Base-by-base conservation (phyloP, 345 rosid genomes). In the Adansonia digitata region DNA sequence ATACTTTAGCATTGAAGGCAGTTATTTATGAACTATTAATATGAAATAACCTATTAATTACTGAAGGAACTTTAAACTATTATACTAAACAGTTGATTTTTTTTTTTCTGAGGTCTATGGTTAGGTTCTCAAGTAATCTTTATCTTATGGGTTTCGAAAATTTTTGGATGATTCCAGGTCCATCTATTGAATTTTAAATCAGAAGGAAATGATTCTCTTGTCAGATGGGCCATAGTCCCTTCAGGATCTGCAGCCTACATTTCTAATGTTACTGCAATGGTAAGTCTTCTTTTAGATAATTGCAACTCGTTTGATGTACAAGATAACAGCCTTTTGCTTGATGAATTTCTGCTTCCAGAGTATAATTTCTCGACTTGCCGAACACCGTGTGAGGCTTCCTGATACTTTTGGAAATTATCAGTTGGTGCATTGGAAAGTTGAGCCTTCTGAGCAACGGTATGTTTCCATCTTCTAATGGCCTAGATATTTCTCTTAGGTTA, bases 381-480 rank as follows among this genome's bases (percentile, higher is more conserved):
- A 89, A 74, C 91, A 89, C 67, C 90, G 64, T 13, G 53, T 93
- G 76, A 83, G 74, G 75, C 94, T 95, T 80, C 97, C 97, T 67
- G 84, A 82, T 52, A 74, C 72, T 34, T 93, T 86, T 27, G 97
- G 96, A 84, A 84, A 72, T 79, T 93, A 93, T 39, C 61, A 86
- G 79, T 80, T 90, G 75, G 69, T 91, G 51, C 69, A 76, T 12
- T 90, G 96, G 93, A 84, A 91, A 78, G 79, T 91, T 68, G 85
- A 89, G 82, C 90, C 91, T 72, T 78, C 81, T 37, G 63, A 24
- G 63, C 61, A 84, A 63, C 70, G 81, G 97, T 92, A 86, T 2
- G 75, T 35, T 51, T 56, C 62, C 53, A 7, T 55, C 31, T 51
- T 39, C 42, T 27, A 11, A 3, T 10, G 43, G 17, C 56, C 69